These are phyloP conservation scores for Capsella bursapastoris DNA, from an alignment of 345 rosid species.

Conservation along the genomic window DNA sequence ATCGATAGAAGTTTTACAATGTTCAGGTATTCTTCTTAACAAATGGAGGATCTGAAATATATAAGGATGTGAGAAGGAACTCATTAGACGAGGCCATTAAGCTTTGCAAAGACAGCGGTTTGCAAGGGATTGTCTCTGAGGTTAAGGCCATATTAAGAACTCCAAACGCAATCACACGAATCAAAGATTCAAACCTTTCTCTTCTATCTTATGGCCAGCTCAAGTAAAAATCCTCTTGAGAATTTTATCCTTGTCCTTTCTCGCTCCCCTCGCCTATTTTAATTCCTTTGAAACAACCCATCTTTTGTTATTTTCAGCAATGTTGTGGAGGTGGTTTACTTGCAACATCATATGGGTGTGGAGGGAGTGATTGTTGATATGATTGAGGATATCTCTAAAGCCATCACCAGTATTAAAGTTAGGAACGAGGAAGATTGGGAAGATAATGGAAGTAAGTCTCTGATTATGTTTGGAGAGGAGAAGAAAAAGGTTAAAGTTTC, in stretches of 20 bases:
- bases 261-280: neutral
- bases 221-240: slow-evolving; percentile 47
- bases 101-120: slow-evolving; percentile 54
- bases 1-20: neutral
- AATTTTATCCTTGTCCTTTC: neutral
- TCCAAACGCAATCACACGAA: slow-evolving; percentile 48
- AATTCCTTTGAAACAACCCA: neutral
- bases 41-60: slow-evolving; percentile 64
- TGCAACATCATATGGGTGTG: slow-evolving; percentile 65
- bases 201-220: slow-evolving; percentile 68
- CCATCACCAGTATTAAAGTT: slow-evolving; percentile 44
- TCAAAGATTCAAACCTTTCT: slow-evolving; percentile 62
- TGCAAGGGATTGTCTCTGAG: slow-evolving; percentile 75
- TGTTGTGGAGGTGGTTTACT: slow-evolving; percentile 61
- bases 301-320: slow-evolving; percentile 48
- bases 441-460: slow-evolving; percentile 23
- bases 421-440: slow-evolving; percentile 23
- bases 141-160: slow-evolving; percentile 61
- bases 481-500: slow-evolving; percentile 49
- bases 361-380: slow-evolving; percentile 71
- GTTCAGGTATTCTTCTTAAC: slow-evolving; percentile 71
- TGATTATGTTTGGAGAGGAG: slow-evolving; percentile 17
- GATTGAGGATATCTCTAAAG: slow-evolving; percentile 59
- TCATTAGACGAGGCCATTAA: slow-evolving; percentile 70
- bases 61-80: slow-evolving; percentile 57